Conservation (phyloP, 192 early-diverging fungal species). For the Spizellomyces sp. region DNA sequence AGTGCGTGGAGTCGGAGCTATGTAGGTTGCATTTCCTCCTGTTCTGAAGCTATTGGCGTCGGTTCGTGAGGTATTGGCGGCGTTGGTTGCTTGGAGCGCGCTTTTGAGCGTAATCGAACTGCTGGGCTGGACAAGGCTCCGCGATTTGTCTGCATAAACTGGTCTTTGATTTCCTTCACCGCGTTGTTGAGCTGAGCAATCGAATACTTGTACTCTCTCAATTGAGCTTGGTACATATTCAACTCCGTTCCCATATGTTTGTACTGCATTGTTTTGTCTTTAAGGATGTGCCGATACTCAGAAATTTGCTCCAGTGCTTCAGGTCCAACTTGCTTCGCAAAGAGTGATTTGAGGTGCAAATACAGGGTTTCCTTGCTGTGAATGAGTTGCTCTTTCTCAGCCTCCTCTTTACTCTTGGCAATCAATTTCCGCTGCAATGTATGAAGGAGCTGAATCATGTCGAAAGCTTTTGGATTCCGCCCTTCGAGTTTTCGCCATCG, state of each 20-base stretch:
- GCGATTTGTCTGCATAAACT: slow-evolving; percentile 11
- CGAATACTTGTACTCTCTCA: slow-evolving; percentile 52
- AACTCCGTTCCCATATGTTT: slow-evolving; percentile 64
- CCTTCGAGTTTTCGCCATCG: slow-evolving; percentile 67
- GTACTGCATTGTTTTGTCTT: slow-evolving; percentile 59
- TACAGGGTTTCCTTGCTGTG: slow-evolving; percentile 58
- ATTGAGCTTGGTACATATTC: slow-evolving; percentile 63
- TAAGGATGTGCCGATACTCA: slow-evolving; percentile 54
- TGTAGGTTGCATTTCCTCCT: no score
- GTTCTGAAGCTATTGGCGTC: no score
- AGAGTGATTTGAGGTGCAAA: slow-evolving; percentile 57
- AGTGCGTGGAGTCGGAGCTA: no score
- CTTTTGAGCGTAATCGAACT: no score
- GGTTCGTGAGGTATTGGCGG: no score
- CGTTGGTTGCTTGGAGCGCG: no score
- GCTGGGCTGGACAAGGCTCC: background rate
- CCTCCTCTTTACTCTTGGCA: slow-evolving; percentile 53
- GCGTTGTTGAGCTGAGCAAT: slow-evolving; percentile 42
- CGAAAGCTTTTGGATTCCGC: slow-evolving; percentile 57
- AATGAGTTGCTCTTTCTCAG: slow-evolving; percentile 54
- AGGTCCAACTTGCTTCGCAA: slow-evolving; percentile 59
- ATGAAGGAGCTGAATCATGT: slow-evolving; percentile 61
- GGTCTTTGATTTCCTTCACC: slow-evolving; percentile 37
- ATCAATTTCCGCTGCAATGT: slow-evolving; percentile 63
- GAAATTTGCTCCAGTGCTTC: slow-evolving; percentile 63